These are phyloP conservation scores for Podospora tetraspora DNA, from an alignment of 495 filamentous ascomycete genomes.

Conservation along the genomic window DNA sequence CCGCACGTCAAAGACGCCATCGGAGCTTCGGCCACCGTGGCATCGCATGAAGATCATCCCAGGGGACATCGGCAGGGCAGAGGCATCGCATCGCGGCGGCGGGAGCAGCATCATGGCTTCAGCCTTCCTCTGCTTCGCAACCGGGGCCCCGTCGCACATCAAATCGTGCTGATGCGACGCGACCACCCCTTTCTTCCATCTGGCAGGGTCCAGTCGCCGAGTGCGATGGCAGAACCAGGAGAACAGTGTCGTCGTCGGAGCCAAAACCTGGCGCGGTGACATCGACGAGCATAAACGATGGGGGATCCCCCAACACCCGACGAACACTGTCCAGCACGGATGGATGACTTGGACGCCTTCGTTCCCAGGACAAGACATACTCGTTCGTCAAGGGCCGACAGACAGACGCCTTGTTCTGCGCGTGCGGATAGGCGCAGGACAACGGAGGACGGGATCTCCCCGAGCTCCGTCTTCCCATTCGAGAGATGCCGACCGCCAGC, in stretches of 20 bases:
- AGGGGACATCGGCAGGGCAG: conserved; percentile 7
- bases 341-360: neutral
- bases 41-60: conserved; percentile 16
- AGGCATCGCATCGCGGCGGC: neutral
- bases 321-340: neutral
- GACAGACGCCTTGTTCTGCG: conserved; percentile 5
- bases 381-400: neutral
- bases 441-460: neutral
- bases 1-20: conserved; percentile 11
- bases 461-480: neutral
- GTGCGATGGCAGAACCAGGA: conserved; percentile 3
- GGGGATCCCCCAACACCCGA: neutral
- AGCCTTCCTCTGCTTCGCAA: conserved; percentile 1
- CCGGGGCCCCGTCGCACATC: conserved; percentile 10
- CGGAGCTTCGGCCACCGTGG: conserved; percentile 3
- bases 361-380: neutral
- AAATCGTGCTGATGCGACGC: conserved; percentile 7
- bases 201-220: neutral
- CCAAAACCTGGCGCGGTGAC: neutral
- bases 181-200: neutral
- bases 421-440: neutral
- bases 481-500: neutral
- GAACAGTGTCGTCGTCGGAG: neutral
- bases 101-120: neutral
- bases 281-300: conserved; percentile 1